Percentiles rank a stretch among this genome's conserved stretches.
phyloP scores from a whole-genome alignment of 208 protist genomes.

The Trypanosoma cruzi region DNA sequence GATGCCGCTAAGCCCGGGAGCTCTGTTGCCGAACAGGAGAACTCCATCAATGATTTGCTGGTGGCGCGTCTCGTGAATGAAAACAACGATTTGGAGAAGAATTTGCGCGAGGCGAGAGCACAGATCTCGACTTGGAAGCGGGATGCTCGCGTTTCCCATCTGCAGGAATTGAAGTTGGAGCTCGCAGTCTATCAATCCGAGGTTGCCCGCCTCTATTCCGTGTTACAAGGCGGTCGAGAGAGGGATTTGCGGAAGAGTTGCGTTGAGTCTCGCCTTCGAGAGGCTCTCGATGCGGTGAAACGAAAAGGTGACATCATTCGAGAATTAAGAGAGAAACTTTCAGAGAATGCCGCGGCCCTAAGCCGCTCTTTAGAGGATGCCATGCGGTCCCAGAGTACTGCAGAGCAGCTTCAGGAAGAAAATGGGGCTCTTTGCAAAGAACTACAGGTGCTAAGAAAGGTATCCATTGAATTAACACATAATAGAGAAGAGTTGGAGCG shows the following conservation, averaged over 20 bases:
- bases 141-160: conserved; percentile 42
- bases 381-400: conserved; percentile 17
- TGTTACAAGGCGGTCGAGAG: background rate
- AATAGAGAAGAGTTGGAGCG: conserved; percentile 42
- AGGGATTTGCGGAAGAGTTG: background rate
- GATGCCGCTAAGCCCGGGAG: background rate
- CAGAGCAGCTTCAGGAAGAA: conserved; percentile 19
- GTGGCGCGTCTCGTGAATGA: conserved; percentile 17
- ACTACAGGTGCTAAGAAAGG: conserved; percentile 10
- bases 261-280: background rate
- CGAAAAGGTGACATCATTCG: conserved; percentile 21
- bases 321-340: conserved; percentile 14
- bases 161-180: conserved; percentile 42
- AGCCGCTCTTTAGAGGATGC: conserved; percentile 11
- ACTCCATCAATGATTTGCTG: background rate
- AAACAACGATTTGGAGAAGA: conserved; percentile 32
- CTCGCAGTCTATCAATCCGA: conserved; percentile 41
- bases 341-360: conserved; percentile 14
- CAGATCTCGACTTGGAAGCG: conserved; percentile 40
- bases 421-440: conserved; percentile 23
- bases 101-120: conserved; percentile 28
- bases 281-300: conserved; percentile 1
- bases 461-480: conserved; percentile 21
- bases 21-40: background rate
- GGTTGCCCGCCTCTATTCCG: conserved; percentile 32